Evolutionary conservation across 1,139 yeast genomes (phyloP), one percentile per base, ranked within the genome.

Genomic region (Diutina sp.): DNA sequence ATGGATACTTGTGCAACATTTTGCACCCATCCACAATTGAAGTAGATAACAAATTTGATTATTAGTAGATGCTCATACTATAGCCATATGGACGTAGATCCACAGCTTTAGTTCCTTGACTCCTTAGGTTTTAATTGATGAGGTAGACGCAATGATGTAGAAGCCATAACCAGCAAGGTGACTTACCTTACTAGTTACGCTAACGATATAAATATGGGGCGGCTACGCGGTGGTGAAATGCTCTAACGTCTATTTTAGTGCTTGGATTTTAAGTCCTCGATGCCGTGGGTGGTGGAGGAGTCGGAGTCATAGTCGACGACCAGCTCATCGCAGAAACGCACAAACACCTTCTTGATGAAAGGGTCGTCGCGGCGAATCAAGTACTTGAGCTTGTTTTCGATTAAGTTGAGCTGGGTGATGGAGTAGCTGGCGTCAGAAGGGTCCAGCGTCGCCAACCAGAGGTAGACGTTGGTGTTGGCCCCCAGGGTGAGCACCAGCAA

Each of bases 401-500:
- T 50, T 45, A 50, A 50, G 21, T 50, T 50, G n/a, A 50, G 44
- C 25, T 50, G 53, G 29, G 30, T 32, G 21, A 38, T 51, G 35
- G 46, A 7, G 32, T 30, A 51, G 21, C 12, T 45, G n/a, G 46
- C 46, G 21, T 14, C 12, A 28, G 6, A 4, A 3, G 46, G 32
- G 8, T 38, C 46, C 32, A 12, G 12, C 16, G 54, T 51, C n/a
- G 46, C 18, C 5, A 51, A 14, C 54, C 54, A 38, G 7, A 51
- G 18, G 46, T 51, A 35, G 12, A 38, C 25, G 46, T 38, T 38
- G 18, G 54, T 38, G 46, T 65, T 85, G 84, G 93, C 90, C n/a
- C 95, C 95, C 1, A 90, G 82, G 1, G 87, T 78, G 63, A 86
- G 69, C 16, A 87, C 76, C 3, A 80, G 71, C 60, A 87, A 67